Base-by-base conservation (phyloP, 2,329 filamentous ascomycete species). In the Graphilbum fragrans region DNA sequence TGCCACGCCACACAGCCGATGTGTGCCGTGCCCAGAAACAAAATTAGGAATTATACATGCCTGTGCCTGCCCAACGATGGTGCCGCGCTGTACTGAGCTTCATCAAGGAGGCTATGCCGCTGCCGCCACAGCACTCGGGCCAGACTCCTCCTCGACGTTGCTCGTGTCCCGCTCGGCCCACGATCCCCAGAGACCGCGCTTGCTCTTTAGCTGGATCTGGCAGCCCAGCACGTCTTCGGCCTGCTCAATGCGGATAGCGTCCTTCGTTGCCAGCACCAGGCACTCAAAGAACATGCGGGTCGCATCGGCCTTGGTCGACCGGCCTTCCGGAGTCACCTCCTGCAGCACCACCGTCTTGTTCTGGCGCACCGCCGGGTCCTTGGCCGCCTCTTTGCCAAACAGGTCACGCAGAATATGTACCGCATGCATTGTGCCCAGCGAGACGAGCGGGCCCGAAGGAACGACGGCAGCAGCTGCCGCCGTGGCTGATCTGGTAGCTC, bases 281-380 rank as follows among this genome's bases (percentile, higher is more conserved):
- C 92, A 82, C 64, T 98, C 92, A 54, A 98, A 98, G 67, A 98
- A 98, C 87, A 98, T 95, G 71, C 95, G 95, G 35, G 92, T 98
- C 1, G 92, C 92, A 53, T 96, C 92, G 9, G 83, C 82, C 60
- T 86, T 85, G 50, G 74, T 86, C 1, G 90, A 90, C 46, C 74
- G 75, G 49, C 71, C 65, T 61, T 94, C 86, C 0, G 92, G 92
- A 27, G 95, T 72, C 37, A 98, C 72, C 44, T 94, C 83, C 54
- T 95, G 90, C 69, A 98, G 95, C 3, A 93, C 70, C 3, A 94
- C 86, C 12, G 77, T 77, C 20, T 71, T 73, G 58, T 82, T 82
- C 59, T 81, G 82, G 53, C 87, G 78, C 61, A 83, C 80, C 43
- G 79, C 76, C 3, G 80, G 72, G 48, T 78, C 77, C 18, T 73